A percentile compares a stretch with the other conserved stretches of the same genome.
Conservation (phyloP, 495 filamentous ascomycete species). For the Penicillium soppii region DNA sequence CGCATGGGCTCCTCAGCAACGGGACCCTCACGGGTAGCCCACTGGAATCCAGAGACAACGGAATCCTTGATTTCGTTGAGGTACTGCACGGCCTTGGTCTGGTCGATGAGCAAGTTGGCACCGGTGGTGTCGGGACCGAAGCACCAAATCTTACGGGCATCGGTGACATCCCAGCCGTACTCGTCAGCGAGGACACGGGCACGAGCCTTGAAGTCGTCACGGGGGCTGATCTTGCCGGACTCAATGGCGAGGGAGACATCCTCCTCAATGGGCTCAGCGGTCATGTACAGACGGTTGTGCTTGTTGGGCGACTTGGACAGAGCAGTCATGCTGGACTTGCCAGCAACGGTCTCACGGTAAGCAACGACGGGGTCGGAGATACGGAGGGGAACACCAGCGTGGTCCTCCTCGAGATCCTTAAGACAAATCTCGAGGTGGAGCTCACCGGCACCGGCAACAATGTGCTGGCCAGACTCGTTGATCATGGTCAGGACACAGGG, state of each 20-base stretch:
- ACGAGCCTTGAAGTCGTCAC: slow-evolving; percentile 99
- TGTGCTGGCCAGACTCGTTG: slow-evolving; percentile 91
- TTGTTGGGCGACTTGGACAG: slow-evolving; percentile 99
- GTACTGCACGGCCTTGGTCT: slow-evolving; percentile 99
- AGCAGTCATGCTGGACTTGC: slow-evolving; percentile 84
- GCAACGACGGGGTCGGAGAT: slow-evolving; percentile 96
- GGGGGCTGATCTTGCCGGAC: slow-evolving; percentile 83
- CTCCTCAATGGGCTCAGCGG: slow-evolving; percentile 84
- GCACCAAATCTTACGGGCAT: slow-evolving; percentile 99
- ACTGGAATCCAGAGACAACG: slow-evolving; percentile 99
- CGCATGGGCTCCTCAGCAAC: slow-evolving; percentile 98
- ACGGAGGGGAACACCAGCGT: slow-evolving; percentile 95
- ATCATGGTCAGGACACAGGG: slow-evolving; percentile 93
- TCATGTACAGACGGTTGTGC: slow-evolving; percentile 99
- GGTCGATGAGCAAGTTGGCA: slow-evolving; percentile 97
- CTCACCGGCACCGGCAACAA: slow-evolving; percentile 99
- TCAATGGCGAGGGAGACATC: slow-evolving; percentile 91
- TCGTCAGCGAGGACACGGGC: slow-evolving; percentile 96
- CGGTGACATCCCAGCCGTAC: slow-evolving; percentile 98
- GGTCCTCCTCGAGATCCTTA: slow-evolving; percentile 99
- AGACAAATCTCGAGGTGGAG: slow-evolving; percentile 99
- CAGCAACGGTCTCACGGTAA: slow-evolving; percentile 94
- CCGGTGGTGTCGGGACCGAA: slow-evolving; percentile 98
- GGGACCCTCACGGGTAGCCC: slow-evolving; percentile 97
- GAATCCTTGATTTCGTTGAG: slow-evolving; percentile 99